Evolutionary conservation across 2,329 filamentous ascomycete genomes (phyloP).

Genomic region (Calonectria montana): DNA sequence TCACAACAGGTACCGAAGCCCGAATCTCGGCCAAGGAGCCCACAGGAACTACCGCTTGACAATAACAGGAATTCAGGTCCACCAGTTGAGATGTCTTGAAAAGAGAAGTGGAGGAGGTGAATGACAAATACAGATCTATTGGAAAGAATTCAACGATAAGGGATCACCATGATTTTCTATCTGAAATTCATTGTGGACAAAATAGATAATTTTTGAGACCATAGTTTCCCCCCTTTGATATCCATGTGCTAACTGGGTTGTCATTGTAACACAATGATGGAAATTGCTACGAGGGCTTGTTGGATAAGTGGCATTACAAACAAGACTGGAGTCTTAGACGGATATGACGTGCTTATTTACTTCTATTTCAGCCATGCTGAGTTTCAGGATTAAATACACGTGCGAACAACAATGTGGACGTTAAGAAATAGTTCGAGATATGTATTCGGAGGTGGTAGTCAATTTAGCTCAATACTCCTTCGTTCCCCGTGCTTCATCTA

Average conservation of each 20-base stretch:
- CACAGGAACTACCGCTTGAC: constrained; percentile 5
- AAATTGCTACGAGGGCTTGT: no score
- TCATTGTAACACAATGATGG: no score
- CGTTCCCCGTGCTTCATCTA: no score
- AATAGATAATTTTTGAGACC: not conserved
- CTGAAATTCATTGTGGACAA: not conserved
- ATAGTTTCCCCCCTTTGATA: not conserved
- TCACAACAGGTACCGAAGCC: not conserved
- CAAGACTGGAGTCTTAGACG: no score
- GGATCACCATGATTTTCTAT: not conserved
- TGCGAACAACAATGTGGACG: no score
- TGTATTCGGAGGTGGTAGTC: no score
- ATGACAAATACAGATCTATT: not conserved
- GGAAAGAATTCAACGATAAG: not conserved
- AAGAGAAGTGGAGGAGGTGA: not conserved
- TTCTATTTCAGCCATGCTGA: no score
- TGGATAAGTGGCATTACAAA: no score
- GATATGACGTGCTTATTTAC: no score
- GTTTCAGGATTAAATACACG: no score
- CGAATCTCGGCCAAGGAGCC: not conserved
- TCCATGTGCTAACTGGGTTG: no score
- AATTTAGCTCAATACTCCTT: not conserved
- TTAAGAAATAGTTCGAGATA: no score
- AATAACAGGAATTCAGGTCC: constrained; percentile 6
- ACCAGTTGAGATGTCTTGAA: not conserved